A percentile compares a stretch with the other conserved stretches of the same genome.
phyloP scores from a whole-genome alignment of 129 eudicot genomes.

The Pseudognaphalium luteoalbum region DNA sequence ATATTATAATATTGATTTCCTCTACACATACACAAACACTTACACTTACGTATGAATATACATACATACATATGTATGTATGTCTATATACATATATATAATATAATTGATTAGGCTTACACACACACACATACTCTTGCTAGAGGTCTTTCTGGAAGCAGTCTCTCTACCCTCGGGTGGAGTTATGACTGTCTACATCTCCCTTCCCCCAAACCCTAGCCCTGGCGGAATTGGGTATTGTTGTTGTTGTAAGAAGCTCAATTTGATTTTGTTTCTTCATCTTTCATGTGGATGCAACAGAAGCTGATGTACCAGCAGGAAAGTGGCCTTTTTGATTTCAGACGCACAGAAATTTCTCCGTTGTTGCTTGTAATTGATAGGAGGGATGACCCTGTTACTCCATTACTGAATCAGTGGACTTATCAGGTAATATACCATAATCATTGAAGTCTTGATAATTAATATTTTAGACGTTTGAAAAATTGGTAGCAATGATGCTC shows the following conservation, averaged over 20 bases:
- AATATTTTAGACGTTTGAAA: slow-evolving; percentile 1
- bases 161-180: too few species aligned
- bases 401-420: slow-evolving; percentile 96
- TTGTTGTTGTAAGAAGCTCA: neutral
- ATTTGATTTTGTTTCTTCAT: neutral
- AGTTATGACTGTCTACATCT: too few species aligned
- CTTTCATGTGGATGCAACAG: slow-evolving; percentile 42
- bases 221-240: too few species aligned
- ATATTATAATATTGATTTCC: too few species aligned
- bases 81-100: too few species aligned
- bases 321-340: slow-evolving; percentile 98
- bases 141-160: too few species aligned
- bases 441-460: neutral
- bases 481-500: slow-evolving; percentile 14
- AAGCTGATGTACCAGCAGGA: slow-evolving; percentile 99
- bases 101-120: too few species aligned
- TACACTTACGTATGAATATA: too few species aligned
- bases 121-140: too few species aligned
- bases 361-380: slow-evolving; percentile 87
- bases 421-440: slow-evolving; percentile 60
- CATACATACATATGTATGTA: too few species aligned
- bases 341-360: slow-evolving; percentile 92
- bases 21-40: too few species aligned
- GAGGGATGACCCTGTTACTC: slow-evolving; percentile 95
- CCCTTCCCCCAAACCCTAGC: too few species aligned